Base-by-base conservation (phyloP, 2,329 filamentous ascomycete species). In the Aureobasidium leucospermi region DNA sequence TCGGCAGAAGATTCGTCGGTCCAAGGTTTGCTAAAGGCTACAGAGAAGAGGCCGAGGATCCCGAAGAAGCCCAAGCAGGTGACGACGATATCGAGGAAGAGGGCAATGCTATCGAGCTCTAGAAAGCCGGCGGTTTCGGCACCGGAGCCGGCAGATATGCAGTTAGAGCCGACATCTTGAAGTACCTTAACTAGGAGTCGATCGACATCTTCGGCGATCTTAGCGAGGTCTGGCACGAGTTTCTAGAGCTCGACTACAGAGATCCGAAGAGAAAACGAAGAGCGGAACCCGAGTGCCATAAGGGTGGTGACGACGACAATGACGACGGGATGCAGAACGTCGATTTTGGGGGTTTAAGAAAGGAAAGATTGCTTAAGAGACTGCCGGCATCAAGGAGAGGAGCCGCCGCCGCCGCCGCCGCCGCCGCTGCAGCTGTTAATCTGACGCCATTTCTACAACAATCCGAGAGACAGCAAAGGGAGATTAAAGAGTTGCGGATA, bases 121-220 rank as follows among this genome's bases (percentile, higher is more conserved):
- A 43, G 36, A 53, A 53, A 53, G 49, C 39, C 29, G 36, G 49
- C 34, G 49, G 49, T 15, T 53, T 53, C 19, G 7, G 32, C 16
- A 41, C 32, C 5, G 5, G 48, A 13, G 36, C 32, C 2, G 3
- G 36, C 10, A 52, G 49, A 32, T 53, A 53, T 10, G 36, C 36
- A 3, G 49, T 53, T 9, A 42, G 39, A n/a, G 49, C 34, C 1
- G 34, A 31, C 19, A 39, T 53, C 19, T 53, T 53, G 7, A 39
- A 53, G 36, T 29, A 53, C 32, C 49, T 53, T 13, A 53, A 39
- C 49, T 7, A 53, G 15, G 49, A 53, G 39, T 41, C 19, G 29
- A 53, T 53, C 16, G 16, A 53, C 19, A n/a, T 53, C 19, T 53
- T 53, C 10, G 16, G 49, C 15, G 28, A 53, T 53, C 49, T 53